phyloP scores from a whole-genome alignment of 768 basidiomycete genomes.

The Calocybe gangraenosa region DNA sequence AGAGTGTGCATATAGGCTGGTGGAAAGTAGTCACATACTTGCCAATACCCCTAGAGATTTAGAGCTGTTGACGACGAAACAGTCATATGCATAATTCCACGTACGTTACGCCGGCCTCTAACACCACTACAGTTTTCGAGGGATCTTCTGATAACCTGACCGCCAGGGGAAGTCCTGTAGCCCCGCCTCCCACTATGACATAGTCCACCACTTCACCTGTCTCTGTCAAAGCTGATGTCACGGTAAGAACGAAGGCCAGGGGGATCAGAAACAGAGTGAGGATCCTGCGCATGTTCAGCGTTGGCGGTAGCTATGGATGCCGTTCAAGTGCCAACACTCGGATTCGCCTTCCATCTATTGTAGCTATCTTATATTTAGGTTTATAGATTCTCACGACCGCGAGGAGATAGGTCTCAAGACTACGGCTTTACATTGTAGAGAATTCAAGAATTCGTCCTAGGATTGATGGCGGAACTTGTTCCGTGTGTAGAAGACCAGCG shows the following conservation, averaged over 20 bases:
- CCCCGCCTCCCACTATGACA: slow-evolving; percentile 10
- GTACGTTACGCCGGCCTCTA: slow-evolving; percentile 10
- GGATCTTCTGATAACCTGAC: slow-evolving; percentile 12
- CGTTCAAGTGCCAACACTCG: too few species aligned
- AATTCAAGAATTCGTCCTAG: too few species aligned
- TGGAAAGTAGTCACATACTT: slow-evolving; percentile 3
- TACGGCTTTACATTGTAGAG: too few species aligned
- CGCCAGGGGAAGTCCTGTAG: slow-evolving; percentile 8
- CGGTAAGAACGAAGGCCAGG: not conserved
- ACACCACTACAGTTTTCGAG: slow-evolving; percentile 8
- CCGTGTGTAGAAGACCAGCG: too few species aligned
- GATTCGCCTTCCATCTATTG: too few species aligned
- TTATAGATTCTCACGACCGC: too few species aligned
- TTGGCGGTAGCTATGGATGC: too few species aligned
- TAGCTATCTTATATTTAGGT: too few species aligned
- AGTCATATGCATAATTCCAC: not conserved
- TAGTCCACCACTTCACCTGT: slow-evolving; percentile 1
- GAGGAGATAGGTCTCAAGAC: too few species aligned
- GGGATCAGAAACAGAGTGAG: not conserved
- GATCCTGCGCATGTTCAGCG: too few species aligned
- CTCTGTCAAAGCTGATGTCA: not conserved
- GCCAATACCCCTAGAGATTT: slow-evolving; percentile 5
- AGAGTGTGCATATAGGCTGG: not conserved
- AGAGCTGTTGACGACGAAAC: not conserved
- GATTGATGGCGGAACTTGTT: too few species aligned